These are phyloP conservation scores for Ceratobasidium theobromae DNA, from an alignment of 1,284 basidiomycete genomes.

Conservation along the genomic window DNA sequence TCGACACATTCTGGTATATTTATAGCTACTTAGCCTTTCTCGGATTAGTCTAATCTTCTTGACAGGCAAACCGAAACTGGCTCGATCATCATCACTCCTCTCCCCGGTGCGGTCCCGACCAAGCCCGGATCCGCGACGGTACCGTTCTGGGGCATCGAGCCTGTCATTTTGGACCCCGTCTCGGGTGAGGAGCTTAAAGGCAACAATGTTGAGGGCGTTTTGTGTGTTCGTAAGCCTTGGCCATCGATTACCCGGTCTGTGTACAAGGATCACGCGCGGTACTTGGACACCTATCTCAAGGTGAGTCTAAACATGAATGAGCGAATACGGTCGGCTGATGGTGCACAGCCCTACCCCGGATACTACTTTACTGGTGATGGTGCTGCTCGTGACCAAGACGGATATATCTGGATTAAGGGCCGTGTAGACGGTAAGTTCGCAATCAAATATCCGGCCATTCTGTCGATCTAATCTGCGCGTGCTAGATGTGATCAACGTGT, in stretches of 20 bases:
- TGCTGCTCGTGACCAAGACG: conserved; percentile 90
- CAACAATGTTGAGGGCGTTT: conserved; percentile 87
- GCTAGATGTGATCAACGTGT: conserved; percentile 89
- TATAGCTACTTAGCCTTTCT: background rate
- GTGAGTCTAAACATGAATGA: conserved; percentile 40
- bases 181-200: conserved; percentile 77
- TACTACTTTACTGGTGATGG: conserved; percentile 97
- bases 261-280: conserved; percentile 88
- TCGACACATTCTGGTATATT: conserved; percentile 85
- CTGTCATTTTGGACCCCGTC: conserved; percentile 83
- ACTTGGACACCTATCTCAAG: conserved; percentile 93
- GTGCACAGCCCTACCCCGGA: conserved; percentile 70
- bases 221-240: conserved; percentile 88
- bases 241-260: conserved; percentile 96
- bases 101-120: conserved; percentile 93
- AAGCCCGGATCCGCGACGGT: conserved; percentile 97
- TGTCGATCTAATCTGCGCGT: background rate
- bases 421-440: conserved; percentile 81
- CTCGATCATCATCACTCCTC: conserved; percentile 90
- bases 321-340: background rate
- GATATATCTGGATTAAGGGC: conserved; percentile 98
- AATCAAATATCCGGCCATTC: background rate
- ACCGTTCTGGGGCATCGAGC: conserved; percentile 95
- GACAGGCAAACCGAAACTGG: conserved; percentile 94
- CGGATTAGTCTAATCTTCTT: background rate